Evolutionary conservation across 805 yeast species (phyloP).

Genomic region (Pichia eremophila): DNA sequence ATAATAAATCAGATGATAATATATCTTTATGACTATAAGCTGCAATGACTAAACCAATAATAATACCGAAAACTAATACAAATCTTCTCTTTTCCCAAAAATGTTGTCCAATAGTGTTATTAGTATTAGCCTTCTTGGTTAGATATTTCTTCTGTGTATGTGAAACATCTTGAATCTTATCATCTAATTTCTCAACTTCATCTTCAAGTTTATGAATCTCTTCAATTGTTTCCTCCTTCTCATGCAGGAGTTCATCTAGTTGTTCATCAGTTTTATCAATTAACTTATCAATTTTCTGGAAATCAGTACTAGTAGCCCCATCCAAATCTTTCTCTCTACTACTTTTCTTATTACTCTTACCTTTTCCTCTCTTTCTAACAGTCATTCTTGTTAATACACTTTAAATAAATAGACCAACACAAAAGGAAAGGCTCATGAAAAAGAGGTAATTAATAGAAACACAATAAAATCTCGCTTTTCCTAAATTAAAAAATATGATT

Average conservation of each 20-base stretch:
- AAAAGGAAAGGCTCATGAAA: too few relatives aligned
- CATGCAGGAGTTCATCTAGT: conserved; percentile 1
- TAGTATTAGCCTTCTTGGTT: neutral
- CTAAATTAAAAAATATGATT: too few relatives aligned
- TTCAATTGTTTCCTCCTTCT: conserved; percentile 1
- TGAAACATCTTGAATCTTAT: conserved; percentile 1
- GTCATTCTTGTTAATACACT: neutral
- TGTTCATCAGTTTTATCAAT: neutral
- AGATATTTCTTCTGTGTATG: neutral
- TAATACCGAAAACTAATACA: conserved; percentile 47
- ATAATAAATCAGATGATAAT: conserved; percentile 31
- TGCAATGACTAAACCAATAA: conserved; percentile 60
- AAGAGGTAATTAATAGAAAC: too few relatives aligned
- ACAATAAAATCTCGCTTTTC: too few relatives aligned
- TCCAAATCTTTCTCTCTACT: too few relatives aligned
- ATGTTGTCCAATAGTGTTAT: conserved; percentile 5
- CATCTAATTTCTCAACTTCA: conserved; percentile 3
- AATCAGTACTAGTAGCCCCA: too few relatives aligned
- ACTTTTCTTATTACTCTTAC: too few relatives aligned
- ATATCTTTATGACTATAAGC: conserved; percentile 42
- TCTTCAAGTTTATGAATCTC: conserved; percentile 5
- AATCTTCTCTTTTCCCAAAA: conserved; percentile 13
- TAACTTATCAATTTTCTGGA: too few relatives aligned
- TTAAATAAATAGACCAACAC: too few relatives aligned
- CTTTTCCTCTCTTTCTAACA: too few relatives aligned